Conservation (phyloP, 1,284 basidiomycete species). For the Cystobasidium slooffiae region DNA sequence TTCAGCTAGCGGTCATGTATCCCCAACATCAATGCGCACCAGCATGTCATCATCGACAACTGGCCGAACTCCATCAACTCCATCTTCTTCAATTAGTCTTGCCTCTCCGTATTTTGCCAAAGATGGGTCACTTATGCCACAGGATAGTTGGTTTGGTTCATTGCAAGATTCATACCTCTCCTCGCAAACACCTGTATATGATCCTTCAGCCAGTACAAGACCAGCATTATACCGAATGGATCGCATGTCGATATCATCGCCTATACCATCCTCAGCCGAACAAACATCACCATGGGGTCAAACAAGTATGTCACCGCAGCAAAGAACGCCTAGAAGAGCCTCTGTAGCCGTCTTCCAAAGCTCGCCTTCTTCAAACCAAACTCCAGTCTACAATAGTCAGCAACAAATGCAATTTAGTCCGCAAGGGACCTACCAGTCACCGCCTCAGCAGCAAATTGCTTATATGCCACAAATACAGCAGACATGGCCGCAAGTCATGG, state of each 20-base stretch:
- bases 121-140: background rate
- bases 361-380: conserved; percentile 1
- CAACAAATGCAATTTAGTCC: background rate
- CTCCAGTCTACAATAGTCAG: background rate
- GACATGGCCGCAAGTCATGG: background rate
- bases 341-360: conserved; percentile 27
- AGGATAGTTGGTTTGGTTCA: conserved; percentile 40
- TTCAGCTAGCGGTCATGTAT: conserved; percentile 22
- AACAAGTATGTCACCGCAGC: conserved; percentile 3
- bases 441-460: background rate
- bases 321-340: conserved; percentile 24
- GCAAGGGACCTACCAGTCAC: background rate
- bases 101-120: conserved; percentile 11
- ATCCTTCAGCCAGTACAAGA: background rate
- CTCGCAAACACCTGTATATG: background rate
- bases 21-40: conserved; percentile 28
- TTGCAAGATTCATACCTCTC: conserved; percentile 35
- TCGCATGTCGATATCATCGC: conserved; percentile 36
- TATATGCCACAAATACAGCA: background rate
- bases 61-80: conserved; percentile 15
- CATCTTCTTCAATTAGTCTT: conserved; percentile 6
- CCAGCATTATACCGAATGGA: conserved; percentile 30
- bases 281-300: background rate
- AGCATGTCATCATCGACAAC: conserved; percentile 37
- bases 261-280: conserved; percentile 8